These are phyloP conservation scores for Neonothopanus nambi DNA, from an alignment of 1,284 basidiomycete genomes.

Conservation along the genomic window DNA sequence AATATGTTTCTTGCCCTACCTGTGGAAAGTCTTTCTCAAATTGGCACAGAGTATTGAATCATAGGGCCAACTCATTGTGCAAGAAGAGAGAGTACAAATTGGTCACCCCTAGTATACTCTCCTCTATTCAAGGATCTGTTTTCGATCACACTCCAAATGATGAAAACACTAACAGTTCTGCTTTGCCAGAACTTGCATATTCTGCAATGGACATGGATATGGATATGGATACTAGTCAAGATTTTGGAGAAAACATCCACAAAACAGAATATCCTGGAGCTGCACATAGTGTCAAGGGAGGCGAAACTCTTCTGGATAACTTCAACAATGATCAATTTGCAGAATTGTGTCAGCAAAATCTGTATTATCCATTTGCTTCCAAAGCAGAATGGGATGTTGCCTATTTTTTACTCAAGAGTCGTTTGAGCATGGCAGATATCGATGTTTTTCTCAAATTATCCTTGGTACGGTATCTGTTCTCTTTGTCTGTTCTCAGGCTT, in stretches of 20 bases:
- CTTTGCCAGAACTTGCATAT: background rate
- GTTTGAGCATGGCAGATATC: slow-evolving; percentile 26
- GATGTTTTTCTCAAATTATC: slow-evolving; percentile 25
- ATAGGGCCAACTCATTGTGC: no score
- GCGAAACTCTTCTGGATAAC: slow-evolving; percentile 14
- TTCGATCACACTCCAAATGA: no score
- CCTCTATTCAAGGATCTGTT: no score
- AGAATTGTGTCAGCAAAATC: slow-evolving; percentile 16
- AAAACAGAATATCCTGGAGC: background rate
- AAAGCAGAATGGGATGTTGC: slow-evolving; percentile 31
- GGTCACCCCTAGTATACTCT: no score
- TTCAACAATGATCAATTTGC: slow-evolving; percentile 27
- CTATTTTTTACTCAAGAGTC: slow-evolving; percentile 24
- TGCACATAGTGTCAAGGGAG: background rate
- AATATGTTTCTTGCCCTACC: no score
- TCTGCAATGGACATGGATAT: background rate
- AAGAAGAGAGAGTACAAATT: no score
- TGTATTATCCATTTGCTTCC: slow-evolving; percentile 32
- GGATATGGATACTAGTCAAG: background rate
- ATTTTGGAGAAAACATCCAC: background rate
- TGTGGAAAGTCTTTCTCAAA: no score
- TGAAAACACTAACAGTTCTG: no score
- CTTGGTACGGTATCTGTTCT: slow-evolving; percentile 20
- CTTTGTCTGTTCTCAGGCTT: background rate
- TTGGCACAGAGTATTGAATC: no score